Evolutionary conservation across 75 land plant species (phyloP), one percentile per base, ranked within the genome.

Genomic region (Adiantum capillusveneris): DNA sequence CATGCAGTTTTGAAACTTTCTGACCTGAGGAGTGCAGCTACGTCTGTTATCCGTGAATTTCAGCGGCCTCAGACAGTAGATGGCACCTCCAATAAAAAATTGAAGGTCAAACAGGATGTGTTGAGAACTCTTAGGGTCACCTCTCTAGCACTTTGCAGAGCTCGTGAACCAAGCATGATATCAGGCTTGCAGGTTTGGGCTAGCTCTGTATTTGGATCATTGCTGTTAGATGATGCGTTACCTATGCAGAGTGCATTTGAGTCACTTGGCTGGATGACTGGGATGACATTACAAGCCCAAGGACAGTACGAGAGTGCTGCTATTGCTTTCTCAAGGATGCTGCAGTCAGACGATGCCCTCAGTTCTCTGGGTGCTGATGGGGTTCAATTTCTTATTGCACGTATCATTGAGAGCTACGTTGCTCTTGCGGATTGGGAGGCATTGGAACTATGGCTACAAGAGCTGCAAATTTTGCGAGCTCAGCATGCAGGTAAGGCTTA

Each of bases 341-440:
- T 95, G 22, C 88, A 90, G 58, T 71, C 78, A 39, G 99, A 90
- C 43, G 97, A 90, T 25, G 68, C 82, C 22, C 81, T 95, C 25
- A 67, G 52, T 59, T 60, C 66, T 22, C 73, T 95, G 77, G 96
- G 88, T 53, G 83, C 92, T 25, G 99, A 86, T 62, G 91, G 86
- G 18, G 77, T 95, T 16, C 96, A 95, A 71, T 95, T 95, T 65
- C 64, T 66, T 6, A 86, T 95, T 66, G 74, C 90, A 20, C 87
- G 99, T 11, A 72, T 81, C 12, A 82, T 95, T 67, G 96, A 95
- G 72, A 67, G 82, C 58, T 95, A 79, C 67, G 71, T 80, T 13
- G 84, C 96, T 24, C 68, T 90, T 26, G 76, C 84, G 61, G 99
- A 95, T 71, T 95, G 99, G 99, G 86, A 77, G 30, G 78, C 90